Base-by-base conservation (phyloP, 768 basidiomycete species). In the Hericium rajendrae region DNA sequence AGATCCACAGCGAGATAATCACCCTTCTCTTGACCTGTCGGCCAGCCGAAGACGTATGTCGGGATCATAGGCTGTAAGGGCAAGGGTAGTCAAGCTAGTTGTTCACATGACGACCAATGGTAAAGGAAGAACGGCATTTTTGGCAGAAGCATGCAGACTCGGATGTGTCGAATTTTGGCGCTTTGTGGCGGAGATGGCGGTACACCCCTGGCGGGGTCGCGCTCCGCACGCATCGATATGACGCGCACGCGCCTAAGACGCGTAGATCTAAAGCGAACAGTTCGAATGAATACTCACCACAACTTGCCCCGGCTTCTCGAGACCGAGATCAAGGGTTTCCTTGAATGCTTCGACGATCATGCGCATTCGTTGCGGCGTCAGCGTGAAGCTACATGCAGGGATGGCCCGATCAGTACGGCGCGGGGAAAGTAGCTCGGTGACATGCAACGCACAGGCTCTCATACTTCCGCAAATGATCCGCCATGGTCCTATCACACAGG, bases 271-370 rank as follows among this genome's bases (percentile, higher is more conserved):
- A 32, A 32, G 32, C 32, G 2, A 32, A 32, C 6, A 6, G 32
- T 32, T 32, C 8, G 32, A 32, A 4, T 32, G 37, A 62, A 58
- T 20, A 83, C 93, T 64, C 70, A 95, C 95, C 71, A 98, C 94
- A 39, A 88, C 77, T 74, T 97, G 90, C 20, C 83, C 81, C 24
- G 79, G 78, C 71, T 94, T 87, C 62, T 86, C 75, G 52, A 99
- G 74, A 13, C 97, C 97, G 24, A 81, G 71, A 65, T 97, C 94
- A 26, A 99, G 79, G 1, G 89, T 84, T 50, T 97, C 94, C 68
- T 91, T 85, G 76, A 99, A 94, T 0, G 94, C 89, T 68, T 97
- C 91, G 24, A 94, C 93, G 67, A 98, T 97, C 83, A 94, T 95
- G 51, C 92, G 80, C 93, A 94, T 94, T 58, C 92, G 73, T 69